Conservation (phyloP, 345 rosid genomes). For the Abelmoschus esculentus region DNA sequence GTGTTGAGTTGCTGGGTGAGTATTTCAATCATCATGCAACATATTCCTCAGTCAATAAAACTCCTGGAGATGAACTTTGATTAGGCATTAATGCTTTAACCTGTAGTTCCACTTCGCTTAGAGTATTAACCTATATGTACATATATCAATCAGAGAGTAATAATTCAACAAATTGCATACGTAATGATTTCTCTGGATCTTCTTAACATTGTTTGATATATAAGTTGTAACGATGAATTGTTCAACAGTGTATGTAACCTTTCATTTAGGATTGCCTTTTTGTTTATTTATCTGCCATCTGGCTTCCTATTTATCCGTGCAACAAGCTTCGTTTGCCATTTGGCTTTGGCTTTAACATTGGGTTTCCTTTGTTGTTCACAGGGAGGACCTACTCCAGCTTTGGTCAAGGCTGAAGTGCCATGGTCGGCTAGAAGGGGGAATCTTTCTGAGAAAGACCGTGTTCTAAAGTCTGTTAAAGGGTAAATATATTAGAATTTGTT, state of each 20-base stretch:
- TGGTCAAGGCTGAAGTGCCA: conserved; percentile 85
- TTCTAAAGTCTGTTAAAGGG: conserved; percentile 88
- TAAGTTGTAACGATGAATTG: background rate
- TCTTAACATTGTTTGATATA: background rate
- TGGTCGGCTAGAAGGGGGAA: conserved; percentile 80
- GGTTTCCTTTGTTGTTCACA: conserved; percentile 23
- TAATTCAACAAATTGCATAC: background rate
- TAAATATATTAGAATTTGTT: conserved; percentile 23
- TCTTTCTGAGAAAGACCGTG: conserved; percentile 74
- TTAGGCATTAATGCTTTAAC: background rate
- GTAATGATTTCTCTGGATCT: background rate
- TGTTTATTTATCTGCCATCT: no score
- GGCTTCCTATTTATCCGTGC: background rate
- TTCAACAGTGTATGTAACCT: background rate
- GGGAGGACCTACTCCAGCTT: conserved; percentile 67
- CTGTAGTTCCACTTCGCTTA: background rate
- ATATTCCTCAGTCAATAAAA: background rate
- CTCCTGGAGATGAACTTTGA: background rate
- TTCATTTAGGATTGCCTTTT: background rate
- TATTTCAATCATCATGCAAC: background rate
- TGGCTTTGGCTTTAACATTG: conserved; percentile 3
- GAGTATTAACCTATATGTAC: background rate
- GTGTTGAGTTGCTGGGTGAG: background rate
- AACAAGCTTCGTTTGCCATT: background rate
- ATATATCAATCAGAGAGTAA: background rate